These are phyloP conservation scores for Penicillium paxilli DNA, from an alignment of 495 filamentous ascomycete genomes.

Conservation along the genomic window DNA sequence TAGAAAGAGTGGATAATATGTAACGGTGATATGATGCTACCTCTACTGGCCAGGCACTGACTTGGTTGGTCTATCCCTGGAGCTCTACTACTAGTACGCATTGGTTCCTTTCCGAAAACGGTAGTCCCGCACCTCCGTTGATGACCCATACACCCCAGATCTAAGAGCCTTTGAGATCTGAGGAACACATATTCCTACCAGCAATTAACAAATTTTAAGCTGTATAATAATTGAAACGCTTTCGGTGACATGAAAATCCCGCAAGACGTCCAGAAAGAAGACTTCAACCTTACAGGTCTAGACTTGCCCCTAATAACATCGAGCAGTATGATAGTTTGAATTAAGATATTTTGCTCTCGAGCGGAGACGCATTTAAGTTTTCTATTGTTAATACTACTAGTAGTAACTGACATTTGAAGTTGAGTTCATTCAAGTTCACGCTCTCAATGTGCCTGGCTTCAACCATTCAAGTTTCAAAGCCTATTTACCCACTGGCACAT, in stretches of 20 bases:
- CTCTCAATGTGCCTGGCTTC: too few relatives aligned
- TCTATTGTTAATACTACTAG: too few relatives aligned
- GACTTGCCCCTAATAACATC: neutral
- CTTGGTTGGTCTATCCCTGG: neutral
- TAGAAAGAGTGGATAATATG: neutral
- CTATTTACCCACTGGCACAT: too few relatives aligned
- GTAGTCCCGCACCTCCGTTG: neutral
- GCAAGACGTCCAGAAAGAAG: neutral
- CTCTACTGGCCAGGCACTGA: neutral
- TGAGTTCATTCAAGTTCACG: too few relatives aligned
- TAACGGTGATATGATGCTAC: neutral
- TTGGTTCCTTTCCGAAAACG: neutral
- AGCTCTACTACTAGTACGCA: too few relatives aligned
- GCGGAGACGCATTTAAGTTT: too few relatives aligned
- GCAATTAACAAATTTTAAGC: neutral
- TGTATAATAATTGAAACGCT: too few relatives aligned
- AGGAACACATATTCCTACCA: too few relatives aligned
- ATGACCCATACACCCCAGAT: neutral
- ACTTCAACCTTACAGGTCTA: neutral
- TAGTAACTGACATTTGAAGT: too few relatives aligned
- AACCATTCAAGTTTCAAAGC: too few relatives aligned
- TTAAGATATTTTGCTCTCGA: too few relatives aligned
- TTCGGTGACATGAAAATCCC: neutral
- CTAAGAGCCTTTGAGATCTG: neutral
- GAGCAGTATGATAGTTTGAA: too few relatives aligned